Evolutionary conservation across 768 basidiomycete genomes (phyloP).

Genomic region (Austroboletus eburneus): DNA sequence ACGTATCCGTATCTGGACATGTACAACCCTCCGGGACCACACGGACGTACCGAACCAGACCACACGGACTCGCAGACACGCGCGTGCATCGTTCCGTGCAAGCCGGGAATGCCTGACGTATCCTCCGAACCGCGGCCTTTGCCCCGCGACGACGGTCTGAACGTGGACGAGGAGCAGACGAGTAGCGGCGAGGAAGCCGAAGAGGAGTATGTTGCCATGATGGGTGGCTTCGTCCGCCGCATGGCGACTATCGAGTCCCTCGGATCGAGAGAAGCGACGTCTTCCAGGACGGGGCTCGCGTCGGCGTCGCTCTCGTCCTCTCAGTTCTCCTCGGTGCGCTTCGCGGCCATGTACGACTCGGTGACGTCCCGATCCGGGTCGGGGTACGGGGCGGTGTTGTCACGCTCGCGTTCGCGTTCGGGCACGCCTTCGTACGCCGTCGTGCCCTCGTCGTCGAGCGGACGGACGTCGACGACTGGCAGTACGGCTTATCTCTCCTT

Average conservation of each 20-base stretch:
- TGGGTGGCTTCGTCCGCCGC: conserved; percentile 62
- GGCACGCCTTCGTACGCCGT: neutral
- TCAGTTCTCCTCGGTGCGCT: conserved; percentile 24
- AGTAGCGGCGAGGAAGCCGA: conserved; percentile 26
- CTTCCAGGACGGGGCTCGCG: conserved; percentile 11
- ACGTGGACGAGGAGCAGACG: neutral
- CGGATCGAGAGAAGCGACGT: conserved; percentile 56
- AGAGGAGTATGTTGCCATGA: conserved; percentile 46
- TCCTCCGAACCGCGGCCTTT: conserved; percentile 12
- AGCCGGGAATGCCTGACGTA: conserved; percentile 5
- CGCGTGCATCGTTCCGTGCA: conserved; percentile 1
- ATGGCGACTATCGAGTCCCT: conserved; percentile 82
- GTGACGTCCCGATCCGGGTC: neutral
- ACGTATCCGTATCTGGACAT: conserved; percentile 31
- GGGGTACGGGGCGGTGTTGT: neutral
- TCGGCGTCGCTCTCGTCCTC: conserved; percentile 8
- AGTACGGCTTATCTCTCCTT: conserved; percentile 26
- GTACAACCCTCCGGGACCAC: conserved; percentile 22
- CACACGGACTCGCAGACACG: conserved; percentile 5
- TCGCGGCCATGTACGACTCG: conserved; percentile 7
- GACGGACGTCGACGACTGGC: neutral
- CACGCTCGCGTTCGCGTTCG: neutral
- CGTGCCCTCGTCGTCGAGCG: neutral
- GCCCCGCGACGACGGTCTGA: neutral
- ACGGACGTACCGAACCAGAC: conserved; percentile 2